Evolutionary conservation across 352 stramenopile species (phyloP).

Genomic region (Phytophthora cryptogea): DNA sequence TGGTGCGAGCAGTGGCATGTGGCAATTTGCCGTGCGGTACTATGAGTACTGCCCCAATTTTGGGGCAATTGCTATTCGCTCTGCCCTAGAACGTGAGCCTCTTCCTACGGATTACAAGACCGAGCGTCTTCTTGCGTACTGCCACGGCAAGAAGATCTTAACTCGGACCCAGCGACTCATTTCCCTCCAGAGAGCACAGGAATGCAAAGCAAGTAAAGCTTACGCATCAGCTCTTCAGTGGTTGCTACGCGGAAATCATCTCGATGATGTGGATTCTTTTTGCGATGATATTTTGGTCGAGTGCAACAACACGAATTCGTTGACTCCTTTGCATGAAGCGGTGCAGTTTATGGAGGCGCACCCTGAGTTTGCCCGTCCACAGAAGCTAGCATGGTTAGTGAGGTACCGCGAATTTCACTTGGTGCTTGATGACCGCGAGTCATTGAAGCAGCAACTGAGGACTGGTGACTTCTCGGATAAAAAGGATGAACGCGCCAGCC

Average conservation of each 20-base stretch:
- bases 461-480: slow-evolving; percentile 19
- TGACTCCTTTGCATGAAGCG: slow-evolving; percentile 61
- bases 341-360: slow-evolving; percentile 72
- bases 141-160: slow-evolving; percentile 53
- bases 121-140: slow-evolving; percentile 58
- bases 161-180: slow-evolving; percentile 40
- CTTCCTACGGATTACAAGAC: slow-evolving; percentile 62
- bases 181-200: slow-evolving; percentile 40
- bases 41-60: slow-evolving; percentile 65
- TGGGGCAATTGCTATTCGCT: slow-evolving; percentile 46
- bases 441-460: slow-evolving; percentile 40
- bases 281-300: slow-evolving; percentile 61
- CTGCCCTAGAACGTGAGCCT: slow-evolving; percentile 50
- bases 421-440: slow-evolving; percentile 65
- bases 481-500: slow-evolving; percentile 27
- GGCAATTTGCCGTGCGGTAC: slow-evolving; percentile 71
- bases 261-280: slow-evolving; percentile 60
- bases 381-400: slow-evolving; percentile 64
- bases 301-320: slow-evolving; percentile 40
- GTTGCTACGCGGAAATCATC: slow-evolving; percentile 60
- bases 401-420: slow-evolving; percentile 73
- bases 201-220: slow-evolving; percentile 42
- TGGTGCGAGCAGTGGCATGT: slow-evolving; percentile 54
- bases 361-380: slow-evolving; percentile 46
- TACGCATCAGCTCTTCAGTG: slow-evolving; percentile 67